These are phyloP conservation scores for Teunomyces funiuensis DNA, from an alignment of 805 yeast genomes.

Conservation along the genomic window DNA sequence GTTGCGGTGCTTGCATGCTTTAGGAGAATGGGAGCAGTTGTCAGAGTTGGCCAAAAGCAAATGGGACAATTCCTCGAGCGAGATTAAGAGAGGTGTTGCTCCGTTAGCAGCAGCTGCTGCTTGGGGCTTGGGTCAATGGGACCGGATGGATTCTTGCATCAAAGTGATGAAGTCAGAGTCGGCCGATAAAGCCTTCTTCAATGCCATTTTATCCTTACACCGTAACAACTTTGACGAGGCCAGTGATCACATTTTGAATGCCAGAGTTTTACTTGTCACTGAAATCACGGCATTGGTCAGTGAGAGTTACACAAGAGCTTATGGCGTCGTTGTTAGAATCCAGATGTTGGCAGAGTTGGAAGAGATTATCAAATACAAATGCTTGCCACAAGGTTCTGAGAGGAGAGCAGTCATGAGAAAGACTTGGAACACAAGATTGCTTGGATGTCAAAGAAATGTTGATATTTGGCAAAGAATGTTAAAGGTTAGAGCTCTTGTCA, in stretches of 20 bases:
- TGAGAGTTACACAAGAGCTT: constrained; percentile 95
- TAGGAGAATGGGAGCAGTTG: constrained; percentile 98
- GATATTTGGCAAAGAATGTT: constrained; percentile 98
- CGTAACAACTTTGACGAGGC: constrained; percentile 85
- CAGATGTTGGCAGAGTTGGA: constrained; percentile 97
- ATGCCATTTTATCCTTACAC: constrained; percentile 84
- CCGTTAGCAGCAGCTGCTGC: constrained; percentile 99
- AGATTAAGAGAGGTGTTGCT: constrained; percentile 79
- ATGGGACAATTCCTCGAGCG: constrained; percentile 76
- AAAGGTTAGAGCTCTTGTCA: constrained; percentile 88
- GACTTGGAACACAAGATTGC: constrained; percentile 90
- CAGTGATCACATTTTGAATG: constrained; percentile 70
- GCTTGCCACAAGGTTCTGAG: constrained; percentile 79
- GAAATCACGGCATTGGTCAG: constrained; percentile 93
- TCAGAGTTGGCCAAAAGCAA: constrained; percentile 81
- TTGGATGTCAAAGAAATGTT: constrained; percentile 94
- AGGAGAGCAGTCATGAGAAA: constrained; percentile 75
- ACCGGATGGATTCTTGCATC: constrained; percentile 87
- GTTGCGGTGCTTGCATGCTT: constrained; percentile 95
- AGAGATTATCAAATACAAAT: constrained; percentile 87
- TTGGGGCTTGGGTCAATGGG: constrained; percentile 98
- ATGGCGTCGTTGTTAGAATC: constrained; percentile 92
- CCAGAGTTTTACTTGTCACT: constrained; percentile 86
- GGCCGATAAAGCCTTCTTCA: constrained; percentile 93
- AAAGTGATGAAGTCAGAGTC: constrained; percentile 87